These are phyloP conservation scores for Cutaneotrichosporon sp. DNA, from an alignment of 1,284 basidiomycete genomes.

Conservation along the genomic window DNA sequence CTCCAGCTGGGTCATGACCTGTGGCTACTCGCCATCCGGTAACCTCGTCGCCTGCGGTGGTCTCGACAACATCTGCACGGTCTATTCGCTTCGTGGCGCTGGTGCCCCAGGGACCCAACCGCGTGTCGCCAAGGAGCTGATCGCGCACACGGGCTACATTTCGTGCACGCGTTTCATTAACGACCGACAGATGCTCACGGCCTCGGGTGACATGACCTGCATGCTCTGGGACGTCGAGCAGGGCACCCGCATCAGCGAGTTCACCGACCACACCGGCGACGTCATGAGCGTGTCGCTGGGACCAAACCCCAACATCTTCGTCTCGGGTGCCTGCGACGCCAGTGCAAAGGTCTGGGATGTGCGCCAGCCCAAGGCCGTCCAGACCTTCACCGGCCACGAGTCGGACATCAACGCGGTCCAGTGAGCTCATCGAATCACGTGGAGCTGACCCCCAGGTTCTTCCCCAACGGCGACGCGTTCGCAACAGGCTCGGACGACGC, in stretches of 20 bases:
- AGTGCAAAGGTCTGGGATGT: conserved; percentile 99
- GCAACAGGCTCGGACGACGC: conserved; percentile 99
- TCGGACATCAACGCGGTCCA: conserved; percentile 99
- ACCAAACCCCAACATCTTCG: conserved; percentile 92
- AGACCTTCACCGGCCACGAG: conserved; percentile 98
- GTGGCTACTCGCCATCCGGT: conserved; percentile 95
- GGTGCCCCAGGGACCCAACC: conserved; percentile 51
- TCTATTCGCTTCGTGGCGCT: conserved; percentile 73
- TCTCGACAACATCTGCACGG: conserved; percentile 98
- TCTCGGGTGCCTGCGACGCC: conserved; percentile 97
- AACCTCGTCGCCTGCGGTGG: conserved; percentile 98
- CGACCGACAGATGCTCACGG: conserved; percentile 96
- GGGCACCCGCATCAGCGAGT: conserved; percentile 91
- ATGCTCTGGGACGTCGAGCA: conserved; percentile 99
- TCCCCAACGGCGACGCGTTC: conserved; percentile 98
- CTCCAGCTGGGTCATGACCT: conserved; percentile 99
- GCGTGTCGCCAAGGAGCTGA: conserved; percentile 74
- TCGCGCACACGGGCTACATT: conserved; percentile 96
- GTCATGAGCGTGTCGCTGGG: conserved; percentile 98
- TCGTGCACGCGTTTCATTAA: conserved; percentile 98
- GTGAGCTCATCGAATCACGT: conserved; percentile 67
- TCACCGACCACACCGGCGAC: conserved; percentile 98
- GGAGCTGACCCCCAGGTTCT: conserved; percentile 67
- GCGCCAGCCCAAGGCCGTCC: conserved; percentile 83
- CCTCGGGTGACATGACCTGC: conserved; percentile 98